Evolutionary conservation across 495 filamentous ascomycete genomes (phyloP), one percentile per base, ranked within the genome.

Genomic region (Aspergillus bridgeri): DNA sequence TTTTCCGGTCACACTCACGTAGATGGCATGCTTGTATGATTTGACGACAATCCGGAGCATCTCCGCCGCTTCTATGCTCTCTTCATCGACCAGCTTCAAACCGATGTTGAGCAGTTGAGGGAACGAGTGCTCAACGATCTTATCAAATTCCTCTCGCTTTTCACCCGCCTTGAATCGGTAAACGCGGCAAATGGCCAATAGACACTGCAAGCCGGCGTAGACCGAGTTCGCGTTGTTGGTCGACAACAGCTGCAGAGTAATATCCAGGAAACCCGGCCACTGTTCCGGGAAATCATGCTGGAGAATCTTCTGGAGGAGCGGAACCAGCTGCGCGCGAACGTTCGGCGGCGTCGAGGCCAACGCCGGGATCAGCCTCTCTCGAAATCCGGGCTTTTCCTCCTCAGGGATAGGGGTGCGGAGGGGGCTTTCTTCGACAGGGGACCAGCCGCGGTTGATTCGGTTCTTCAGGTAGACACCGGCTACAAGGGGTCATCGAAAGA

Each of bases 381-480:
- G 83, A 68, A 98, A 91, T 55, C 85, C 81, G n/a, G 83, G 80
- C 73, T 96, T 96, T 72, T 95, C 94, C 59, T 88, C 83, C 64
- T 97, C 93, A 55, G 89, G 80, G 70, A 98, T 94, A 48, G 84
- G 80, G 65, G 77, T 84, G 68, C 74, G 81, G 63, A 79, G 78
- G 64, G 67, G 69, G 57, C 52, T 75, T 19, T 96, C 90, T 62
- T 96, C 90, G 66, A 81, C 80, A 48, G 82, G 83, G 33, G 86
- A 79, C 94, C 94, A 98, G 54, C 89, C 91, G 65, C 92, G 87
- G 69, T 85, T 91, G 69, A 96, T 89, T 66, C 92, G 88, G 72
- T 98, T 96, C 79, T 98, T 98, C 67, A 98, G 82, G 74, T 98
- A 98, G 58, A 98, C 89, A 68, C 92, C 95, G 63, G 93, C 94